These are phyloP conservation scores for Pestalotiopsis sp. DNA, from an alignment of 2,329 filamentous ascomycete genomes.

Conservation along the genomic window DNA sequence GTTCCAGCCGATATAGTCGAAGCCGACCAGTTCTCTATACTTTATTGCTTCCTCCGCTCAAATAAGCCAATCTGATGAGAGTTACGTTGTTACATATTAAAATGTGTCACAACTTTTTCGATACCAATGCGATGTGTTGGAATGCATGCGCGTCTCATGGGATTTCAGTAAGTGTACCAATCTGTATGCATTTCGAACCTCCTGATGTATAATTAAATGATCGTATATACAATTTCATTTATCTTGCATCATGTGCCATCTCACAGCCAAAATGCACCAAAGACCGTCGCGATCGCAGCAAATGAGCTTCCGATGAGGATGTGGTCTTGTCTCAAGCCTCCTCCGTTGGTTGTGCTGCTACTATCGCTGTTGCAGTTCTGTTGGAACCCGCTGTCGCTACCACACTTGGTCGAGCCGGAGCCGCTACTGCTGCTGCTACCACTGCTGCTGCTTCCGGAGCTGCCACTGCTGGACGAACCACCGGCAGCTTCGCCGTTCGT, in stretches of 20 bases:
- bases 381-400: constrained; percentile 29
- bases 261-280: background rate
- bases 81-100: too few species aligned
- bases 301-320: constrained; percentile 5
- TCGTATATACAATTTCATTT: background rate
- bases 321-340: constrained; percentile 28
- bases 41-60: too few species aligned
- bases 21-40: too few species aligned
- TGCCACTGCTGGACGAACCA: constrained; percentile 15
- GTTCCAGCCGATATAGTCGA: too few species aligned
- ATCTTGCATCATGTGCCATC: background rate
- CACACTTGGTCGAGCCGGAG: constrained; percentile 16
- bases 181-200: background rate
- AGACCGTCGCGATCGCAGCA: background rate
- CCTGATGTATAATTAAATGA: background rate
- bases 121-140: too few species aligned
- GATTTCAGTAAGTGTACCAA: background rate
- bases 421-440: constrained; percentile 17
- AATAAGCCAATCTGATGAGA: too few species aligned
- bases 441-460: constrained; percentile 15
- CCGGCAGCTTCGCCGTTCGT: constrained; percentile 34
- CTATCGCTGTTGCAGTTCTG: constrained; percentile 26
- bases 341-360: constrained; percentile 2
- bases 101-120: too few species aligned
- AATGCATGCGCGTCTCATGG: too few species aligned